Base-by-base conservation (phyloP, 2,329 filamentous ascomycete genomes). In the Calonectria naviculata region DNA sequence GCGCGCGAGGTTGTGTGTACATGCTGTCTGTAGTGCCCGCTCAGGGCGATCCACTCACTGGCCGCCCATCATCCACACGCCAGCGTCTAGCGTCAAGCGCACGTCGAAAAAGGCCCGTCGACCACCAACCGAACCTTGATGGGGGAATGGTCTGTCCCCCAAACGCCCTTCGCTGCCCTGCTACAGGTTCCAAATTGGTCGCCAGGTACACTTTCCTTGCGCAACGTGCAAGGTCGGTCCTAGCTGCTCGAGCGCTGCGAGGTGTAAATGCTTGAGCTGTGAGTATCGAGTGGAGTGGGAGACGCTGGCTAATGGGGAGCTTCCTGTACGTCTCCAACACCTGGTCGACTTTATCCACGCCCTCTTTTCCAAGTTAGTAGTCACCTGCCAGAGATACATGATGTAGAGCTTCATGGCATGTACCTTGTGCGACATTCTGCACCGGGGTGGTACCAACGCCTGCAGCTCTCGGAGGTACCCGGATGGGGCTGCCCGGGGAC, bases 281-380 rank as follows among this genome's bases (percentile, higher is more conserved):
- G 13, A 38, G 52, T 38, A 31, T 62, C 21, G 28, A 24, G 46
- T 36, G 66, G 47, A 56, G 68, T 62, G 68, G 68, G 63, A 34
- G 29, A 41, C 10, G 38, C 56, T 63, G 68, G 68, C 47, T 62
- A 63, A 70, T 66, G 38, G 63, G 31, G 63, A 70, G 68, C 47
- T 56, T 42, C 38, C n/a, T 56, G 38, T 24, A 36, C 42, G 56
- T 31, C 68, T 76, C 75, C 72, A 77, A 71, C 73, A 72, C 71
- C 75, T 69, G 74, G 74, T 72, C 73, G 71, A 75, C 74, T 72
- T 72, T 68, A 66, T 65, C 68, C 68, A 77, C 72, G 70, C 71
- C 70, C 72, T 58, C 74, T 41, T 46, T 28, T 41, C 46, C 52
- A 34, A 28, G 41, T n/a, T n/a, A n/a, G n/a, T 47, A 47, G 41